These are phyloP conservation scores for Starmerella lactis-condensi DNA, from an alignment of 805 yeast genomes.

Conservation along the genomic window DNA sequence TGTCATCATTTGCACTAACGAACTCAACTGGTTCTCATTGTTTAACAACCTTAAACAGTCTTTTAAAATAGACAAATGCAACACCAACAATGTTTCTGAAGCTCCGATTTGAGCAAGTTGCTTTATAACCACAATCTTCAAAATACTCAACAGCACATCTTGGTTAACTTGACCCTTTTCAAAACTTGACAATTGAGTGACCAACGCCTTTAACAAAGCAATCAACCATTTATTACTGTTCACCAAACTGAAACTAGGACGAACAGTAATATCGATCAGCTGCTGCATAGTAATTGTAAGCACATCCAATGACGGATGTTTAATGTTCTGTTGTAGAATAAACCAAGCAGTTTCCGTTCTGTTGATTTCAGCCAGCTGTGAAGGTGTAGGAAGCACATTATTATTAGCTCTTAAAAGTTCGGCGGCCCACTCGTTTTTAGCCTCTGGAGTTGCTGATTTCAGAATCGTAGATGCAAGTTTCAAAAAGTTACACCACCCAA, in stretches of 20 bases:
- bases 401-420: conserved; percentile 6
- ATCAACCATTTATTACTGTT: conserved; percentile 1
- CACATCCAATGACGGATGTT: conserved; percentile 4
- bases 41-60: conserved; percentile 5
- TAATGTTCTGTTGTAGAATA: conserved; percentile 4
- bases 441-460: too few species aligned
- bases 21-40: conserved; percentile 1
- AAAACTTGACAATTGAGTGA: conserved; percentile 12
- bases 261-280: conserved; percentile 6
- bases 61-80: conserved; percentile 8
- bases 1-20: conserved; percentile 23
- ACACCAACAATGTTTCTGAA: conserved; percentile 3
- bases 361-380: conserved; percentile 7
- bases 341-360: conserved; percentile 9
- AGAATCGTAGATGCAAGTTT: too few species aligned
- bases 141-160: conserved; percentile 25
- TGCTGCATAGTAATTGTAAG: conserved; percentile 6
- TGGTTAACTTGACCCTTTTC: conserved; percentile 11
- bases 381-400: conserved; percentile 1
- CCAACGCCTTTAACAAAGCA: conserved; percentile 6
- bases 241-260: conserved; percentile 4
- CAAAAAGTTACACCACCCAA: conserved; percentile 8
- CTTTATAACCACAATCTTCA: conserved; percentile 40
- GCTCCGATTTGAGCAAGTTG: conserved; percentile 8
- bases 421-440: too few species aligned